A percentile compares a stretch with the other conserved stretches of the same genome.
These are phyloP conservation scores for Asterochloris erici DNA, from an alignment of 139 green algal species.

Conservation along the genomic window DNA sequence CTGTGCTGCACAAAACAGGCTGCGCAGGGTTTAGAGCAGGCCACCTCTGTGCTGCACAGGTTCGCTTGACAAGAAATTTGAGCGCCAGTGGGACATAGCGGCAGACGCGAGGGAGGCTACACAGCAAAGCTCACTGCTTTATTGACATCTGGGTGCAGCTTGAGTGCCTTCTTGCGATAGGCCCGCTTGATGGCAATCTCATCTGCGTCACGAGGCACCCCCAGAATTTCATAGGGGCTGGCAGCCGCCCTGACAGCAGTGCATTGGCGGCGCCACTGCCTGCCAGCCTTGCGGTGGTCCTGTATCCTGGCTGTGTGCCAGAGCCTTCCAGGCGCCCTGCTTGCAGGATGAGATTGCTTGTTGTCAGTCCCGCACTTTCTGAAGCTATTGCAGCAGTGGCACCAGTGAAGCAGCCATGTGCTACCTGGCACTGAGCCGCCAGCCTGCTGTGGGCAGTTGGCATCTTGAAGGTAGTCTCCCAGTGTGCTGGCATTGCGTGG, in stretches of 20 bases:
- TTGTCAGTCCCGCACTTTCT: too few species aligned
- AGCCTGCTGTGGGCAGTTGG: too few species aligned
- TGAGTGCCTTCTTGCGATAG: conserved; percentile 77
- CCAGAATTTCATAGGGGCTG: conserved; percentile 67
- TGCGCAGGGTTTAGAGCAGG: background rate
- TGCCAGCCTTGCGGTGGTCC: background rate
- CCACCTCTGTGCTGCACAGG: background rate
- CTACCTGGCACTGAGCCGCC: too few species aligned
- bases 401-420: too few species aligned
- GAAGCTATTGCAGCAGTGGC: too few species aligned
- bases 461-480: too few species aligned
- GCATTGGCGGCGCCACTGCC: background rate
- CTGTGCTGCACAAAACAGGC: background rate
- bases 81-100: background rate
- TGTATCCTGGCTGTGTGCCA: too few species aligned
- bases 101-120: background rate
- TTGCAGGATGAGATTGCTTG: too few species aligned
- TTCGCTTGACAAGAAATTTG: background rate
- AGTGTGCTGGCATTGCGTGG: too few species aligned
- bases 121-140: conserved; percentile 44
- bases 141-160: conserved; percentile 88
- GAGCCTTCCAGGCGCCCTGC: too few species aligned
- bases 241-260: background rate
- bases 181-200: conserved; percentile 72
- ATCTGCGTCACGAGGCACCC: conserved; percentile 40